A percentile compares a stretch with the other conserved stretches of the same genome.
Conservation (phyloP, 1,284 basidiomycete genomes). For the Puccinia novopanici region DNA sequence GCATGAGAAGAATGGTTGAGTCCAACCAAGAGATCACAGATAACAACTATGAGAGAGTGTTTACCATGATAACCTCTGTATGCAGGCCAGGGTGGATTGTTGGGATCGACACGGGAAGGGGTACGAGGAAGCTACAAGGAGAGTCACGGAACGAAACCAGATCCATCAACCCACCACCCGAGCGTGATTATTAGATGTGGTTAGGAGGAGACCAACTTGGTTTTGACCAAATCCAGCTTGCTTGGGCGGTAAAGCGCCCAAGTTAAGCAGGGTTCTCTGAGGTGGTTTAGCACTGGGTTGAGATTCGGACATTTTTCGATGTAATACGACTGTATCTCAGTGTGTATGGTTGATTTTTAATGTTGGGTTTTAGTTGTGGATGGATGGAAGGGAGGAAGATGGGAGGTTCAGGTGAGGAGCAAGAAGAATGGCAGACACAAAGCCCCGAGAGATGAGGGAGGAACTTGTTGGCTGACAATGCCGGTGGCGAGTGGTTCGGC, state of each 20-base stretch:
- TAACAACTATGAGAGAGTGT: no score
- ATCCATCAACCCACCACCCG: no score
- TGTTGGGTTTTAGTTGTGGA: no score
- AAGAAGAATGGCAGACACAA: no score
- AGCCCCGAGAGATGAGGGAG: no score
- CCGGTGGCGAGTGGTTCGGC: no score
- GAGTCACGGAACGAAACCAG: background rate
- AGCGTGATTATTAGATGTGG: no score
- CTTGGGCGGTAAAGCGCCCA: slow-evolving; percentile 51
- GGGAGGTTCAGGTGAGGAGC: no score
- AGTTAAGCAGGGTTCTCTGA: slow-evolving; percentile 46
- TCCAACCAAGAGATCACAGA: background rate
- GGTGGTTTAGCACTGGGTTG: slow-evolving; percentile 20
- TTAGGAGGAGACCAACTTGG: slow-evolving; percentile 49
- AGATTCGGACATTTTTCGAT: background rate
- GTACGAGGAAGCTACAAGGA: slow-evolving; percentile 62
- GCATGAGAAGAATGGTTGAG: slow-evolving; percentile 8
- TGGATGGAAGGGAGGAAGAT: no score
- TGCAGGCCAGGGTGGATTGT: slow-evolving; percentile 94
- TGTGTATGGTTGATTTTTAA: no score
- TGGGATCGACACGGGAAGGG: slow-evolving; percentile 68
- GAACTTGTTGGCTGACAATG: no score
- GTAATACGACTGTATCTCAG: no score
- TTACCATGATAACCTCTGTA: slow-evolving; percentile 59
- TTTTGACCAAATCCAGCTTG: slow-evolving; percentile 51